Evolutionary conservation across 2,329 filamentous ascomycete genomes (phyloP).

Genomic region (Colletotrichum cuscutae): DNA sequence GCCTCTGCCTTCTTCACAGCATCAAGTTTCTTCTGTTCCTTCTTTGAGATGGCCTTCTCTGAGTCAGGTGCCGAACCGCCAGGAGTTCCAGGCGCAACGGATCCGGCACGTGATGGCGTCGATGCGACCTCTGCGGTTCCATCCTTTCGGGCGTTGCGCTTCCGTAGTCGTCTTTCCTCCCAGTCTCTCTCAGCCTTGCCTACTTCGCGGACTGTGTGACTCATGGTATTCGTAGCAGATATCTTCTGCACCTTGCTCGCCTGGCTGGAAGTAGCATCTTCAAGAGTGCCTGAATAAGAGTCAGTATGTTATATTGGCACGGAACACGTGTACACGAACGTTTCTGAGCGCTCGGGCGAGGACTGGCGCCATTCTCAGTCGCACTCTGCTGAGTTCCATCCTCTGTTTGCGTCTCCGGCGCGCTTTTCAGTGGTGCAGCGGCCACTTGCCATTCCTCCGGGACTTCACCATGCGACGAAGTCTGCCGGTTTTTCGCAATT

Average conservation of each 20-base stretch:
- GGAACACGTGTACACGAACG: slow-evolving; percentile 57
- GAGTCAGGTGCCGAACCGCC: slow-evolving; percentile 71
- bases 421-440: slow-evolving; percentile 63
- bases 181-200: slow-evolving; percentile 74
- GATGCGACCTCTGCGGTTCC: slow-evolving; percentile 63
- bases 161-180: slow-evolving; percentile 78
- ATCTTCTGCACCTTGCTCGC: slow-evolving; percentile 59
- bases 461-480: slow-evolving; percentile 81
- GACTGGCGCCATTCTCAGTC: slow-evolving; percentile 61
- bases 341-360: slow-evolving; percentile 66
- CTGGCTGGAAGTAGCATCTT: slow-evolving; percentile 45
- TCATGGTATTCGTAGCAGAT: slow-evolving; percentile 59
- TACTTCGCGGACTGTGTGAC: slow-evolving; percentile 67
- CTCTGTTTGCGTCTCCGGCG: slow-evolving; percentile 28
- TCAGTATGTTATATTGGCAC: slow-evolving; percentile 24
- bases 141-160: slow-evolving; percentile 72
- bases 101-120: slow-evolving; percentile 63
- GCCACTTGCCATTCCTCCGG: slow-evolving; percentile 81
- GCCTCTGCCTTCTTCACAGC: slow-evolving; percentile 83
- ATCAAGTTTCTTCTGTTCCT: slow-evolving; percentile 81
- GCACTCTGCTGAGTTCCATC: slow-evolving; percentile 39
- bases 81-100: slow-evolving; percentile 69
- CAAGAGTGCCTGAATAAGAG: slow-evolving; percentile 49
- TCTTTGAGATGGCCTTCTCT: slow-evolving; percentile 83
- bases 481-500: slow-evolving; percentile 77